Percentiles rank a stretch among this genome's conserved stretches.
phyloP scores from a whole-genome alignment of 768 basidiomycete species.

The Macrolepiota dolichaula region DNA sequence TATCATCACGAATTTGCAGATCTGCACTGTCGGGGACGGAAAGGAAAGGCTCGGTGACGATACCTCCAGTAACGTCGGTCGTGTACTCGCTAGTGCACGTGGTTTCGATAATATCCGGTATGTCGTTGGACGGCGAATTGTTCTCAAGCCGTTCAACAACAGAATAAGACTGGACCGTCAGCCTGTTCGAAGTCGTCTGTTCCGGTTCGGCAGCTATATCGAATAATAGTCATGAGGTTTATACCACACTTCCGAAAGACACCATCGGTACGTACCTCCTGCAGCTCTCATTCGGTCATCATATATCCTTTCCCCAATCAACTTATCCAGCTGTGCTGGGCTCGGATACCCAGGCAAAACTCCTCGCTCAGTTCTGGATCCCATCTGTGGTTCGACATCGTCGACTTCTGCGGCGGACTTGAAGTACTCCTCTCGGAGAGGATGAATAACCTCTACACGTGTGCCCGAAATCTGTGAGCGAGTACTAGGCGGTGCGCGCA shows the following conservation, averaged over 20 bases:
- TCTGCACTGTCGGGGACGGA: no score
- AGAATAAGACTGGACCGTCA: background rate
- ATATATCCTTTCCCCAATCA: constrained; percentile 19
- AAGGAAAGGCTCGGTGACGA: no score
- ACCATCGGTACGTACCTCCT: constrained; percentile 7
- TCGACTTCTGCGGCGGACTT: background rate
- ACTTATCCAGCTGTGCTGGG: constrained; percentile 13
- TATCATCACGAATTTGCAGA: no score
- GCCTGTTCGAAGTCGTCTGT: background rate
- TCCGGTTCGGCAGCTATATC: background rate
- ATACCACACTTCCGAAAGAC: background rate
- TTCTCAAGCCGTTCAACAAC: background rate
- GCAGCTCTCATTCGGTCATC: constrained; percentile 16
- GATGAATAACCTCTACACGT: background rate
- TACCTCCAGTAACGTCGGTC: no score
- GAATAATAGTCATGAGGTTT: background rate
- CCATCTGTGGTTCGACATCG: constrained; percentile 6
- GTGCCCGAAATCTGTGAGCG: constrained; percentile 3
- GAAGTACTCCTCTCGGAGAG: background rate
- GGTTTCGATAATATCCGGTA: background rate
- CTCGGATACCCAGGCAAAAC: constrained; percentile 20
- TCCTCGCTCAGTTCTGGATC: constrained; percentile 12
- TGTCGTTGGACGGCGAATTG: background rate
- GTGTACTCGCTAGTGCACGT: no score
- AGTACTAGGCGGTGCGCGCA: background rate